These are phyloP conservation scores for Gossypium schwendimanii DNA, from an alignment of 441 rosid genomes.

Conservation along the genomic window DNA sequence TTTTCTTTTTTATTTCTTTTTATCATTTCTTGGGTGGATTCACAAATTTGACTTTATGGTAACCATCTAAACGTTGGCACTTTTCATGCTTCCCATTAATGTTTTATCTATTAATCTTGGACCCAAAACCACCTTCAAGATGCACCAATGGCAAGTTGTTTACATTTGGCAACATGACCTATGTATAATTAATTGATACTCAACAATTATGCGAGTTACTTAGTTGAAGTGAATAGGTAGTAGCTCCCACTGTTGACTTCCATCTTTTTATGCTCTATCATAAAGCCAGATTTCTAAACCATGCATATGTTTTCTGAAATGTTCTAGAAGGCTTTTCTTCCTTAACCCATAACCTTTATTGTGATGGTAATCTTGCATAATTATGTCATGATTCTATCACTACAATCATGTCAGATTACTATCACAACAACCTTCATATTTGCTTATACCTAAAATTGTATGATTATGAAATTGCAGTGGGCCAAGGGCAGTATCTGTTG, in stretches of 20 bases:
- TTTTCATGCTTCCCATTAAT: neutral
- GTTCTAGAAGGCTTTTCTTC: neutral
- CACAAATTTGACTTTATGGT: neutral
- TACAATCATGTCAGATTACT: too few species aligned
- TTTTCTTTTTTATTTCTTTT: neutral
- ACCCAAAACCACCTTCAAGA: neutral
- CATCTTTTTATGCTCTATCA: neutral
- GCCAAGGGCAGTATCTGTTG: constrained; percentile 70
- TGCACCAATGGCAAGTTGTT: neutral
- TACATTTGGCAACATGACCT: neutral
- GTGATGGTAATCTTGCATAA: too few species aligned
- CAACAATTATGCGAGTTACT: neutral
- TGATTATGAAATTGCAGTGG: constrained; percentile 50
- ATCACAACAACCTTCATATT: neutral
- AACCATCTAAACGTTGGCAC: neutral
- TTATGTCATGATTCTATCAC: too few species aligned
- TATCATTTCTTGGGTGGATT: neutral
- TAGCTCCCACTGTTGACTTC: neutral
- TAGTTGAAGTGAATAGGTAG: neutral
- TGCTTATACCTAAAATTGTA: neutral
- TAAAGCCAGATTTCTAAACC: neutral
- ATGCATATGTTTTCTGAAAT: neutral
- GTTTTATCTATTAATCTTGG: neutral
- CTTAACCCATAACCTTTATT: neutral
- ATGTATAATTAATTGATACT: constrained; percentile 2